Evolutionary conservation across 805 yeast species (phyloP).

Genomic region (Candida chauliodis): DNA sequence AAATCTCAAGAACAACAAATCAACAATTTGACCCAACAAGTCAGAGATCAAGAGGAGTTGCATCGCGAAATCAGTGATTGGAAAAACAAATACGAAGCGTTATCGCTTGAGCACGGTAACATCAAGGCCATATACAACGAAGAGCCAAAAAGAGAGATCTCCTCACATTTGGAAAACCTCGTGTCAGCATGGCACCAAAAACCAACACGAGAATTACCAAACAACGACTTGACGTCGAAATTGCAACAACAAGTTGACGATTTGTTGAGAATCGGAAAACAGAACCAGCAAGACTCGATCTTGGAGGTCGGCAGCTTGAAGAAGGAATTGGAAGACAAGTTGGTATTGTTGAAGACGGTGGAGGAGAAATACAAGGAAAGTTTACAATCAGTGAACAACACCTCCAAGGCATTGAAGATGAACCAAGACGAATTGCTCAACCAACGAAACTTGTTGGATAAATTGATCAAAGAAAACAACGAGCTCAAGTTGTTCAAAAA

Average conservation of each 20-base stretch:
- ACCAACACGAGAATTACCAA: constrained; percentile 11
- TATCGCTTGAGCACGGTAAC: constrained; percentile 43
- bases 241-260: constrained; percentile 58
- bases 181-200: constrained; percentile 30
- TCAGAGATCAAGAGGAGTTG: constrained; percentile 42
- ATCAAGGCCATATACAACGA: constrained; percentile 33
- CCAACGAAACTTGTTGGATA: constrained; percentile 53
- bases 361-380: constrained; percentile 74
- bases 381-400: constrained; percentile 65
- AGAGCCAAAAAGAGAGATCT: constrained; percentile 26
- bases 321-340: constrained; percentile 29
- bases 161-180: constrained; percentile 33
- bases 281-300: constrained; percentile 33
- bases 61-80: constrained; percentile 47
- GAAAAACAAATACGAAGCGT: constrained; percentile 41
- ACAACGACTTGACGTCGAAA: constrained; percentile 28
- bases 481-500: constrained; percentile 56
- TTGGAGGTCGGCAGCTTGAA: constrained; percentile 29
- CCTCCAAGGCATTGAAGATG: constrained; percentile 68
- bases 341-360: constrained; percentile 29
- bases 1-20: constrained; percentile 50
- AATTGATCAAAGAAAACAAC: constrained; percentile 62
- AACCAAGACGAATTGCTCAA: constrained; percentile 69
- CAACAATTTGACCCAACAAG: constrained; percentile 33
- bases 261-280: constrained; percentile 45